phyloP scores from a whole-genome alignment of 495 filamentous ascomycete species.

The Neurospora africana region DNA sequence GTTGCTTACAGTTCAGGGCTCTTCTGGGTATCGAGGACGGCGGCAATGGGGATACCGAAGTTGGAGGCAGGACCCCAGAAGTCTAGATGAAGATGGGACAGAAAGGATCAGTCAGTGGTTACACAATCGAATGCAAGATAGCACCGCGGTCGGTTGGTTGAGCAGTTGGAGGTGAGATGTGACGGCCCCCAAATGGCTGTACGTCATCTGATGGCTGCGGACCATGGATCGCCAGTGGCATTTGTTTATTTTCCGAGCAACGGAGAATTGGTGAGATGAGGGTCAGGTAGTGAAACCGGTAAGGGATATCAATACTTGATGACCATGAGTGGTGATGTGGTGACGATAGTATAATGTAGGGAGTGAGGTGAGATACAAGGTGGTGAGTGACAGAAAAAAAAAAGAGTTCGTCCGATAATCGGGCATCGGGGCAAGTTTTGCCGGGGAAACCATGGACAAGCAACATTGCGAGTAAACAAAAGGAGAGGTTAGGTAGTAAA shows the following conservation, averaged over 20 bases:
- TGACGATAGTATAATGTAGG: neutral
- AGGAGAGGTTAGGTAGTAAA: neutral
- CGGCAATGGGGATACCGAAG: conserved; percentile 90
- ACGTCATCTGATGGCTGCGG: neutral
- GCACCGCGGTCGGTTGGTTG: neutral
- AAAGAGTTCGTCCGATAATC: neutral
- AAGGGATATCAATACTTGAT: neutral
- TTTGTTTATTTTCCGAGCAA: neutral
- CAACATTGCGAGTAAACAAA: neutral
- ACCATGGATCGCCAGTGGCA: neutral
- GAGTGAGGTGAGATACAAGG: neutral
- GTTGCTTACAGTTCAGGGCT: conserved; percentile 70
- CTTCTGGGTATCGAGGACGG: conserved; percentile 83
- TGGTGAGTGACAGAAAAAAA: neutral
- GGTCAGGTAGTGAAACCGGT: neutral
- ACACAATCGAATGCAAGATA: neutral
- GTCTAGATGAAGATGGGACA: conserved; percentile 44
- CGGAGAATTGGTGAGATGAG: neutral
- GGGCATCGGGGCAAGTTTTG: neutral
- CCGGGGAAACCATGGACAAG: neutral
- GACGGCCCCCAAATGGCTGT: neutral
- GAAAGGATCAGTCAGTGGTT: neutral
- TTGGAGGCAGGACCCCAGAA: conserved; percentile 96
- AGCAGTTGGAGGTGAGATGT: neutral
- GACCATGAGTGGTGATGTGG: neutral